Conservation (phyloP, 352 stramenopile genomes). For the Globisporangium barbulae region DNA sequence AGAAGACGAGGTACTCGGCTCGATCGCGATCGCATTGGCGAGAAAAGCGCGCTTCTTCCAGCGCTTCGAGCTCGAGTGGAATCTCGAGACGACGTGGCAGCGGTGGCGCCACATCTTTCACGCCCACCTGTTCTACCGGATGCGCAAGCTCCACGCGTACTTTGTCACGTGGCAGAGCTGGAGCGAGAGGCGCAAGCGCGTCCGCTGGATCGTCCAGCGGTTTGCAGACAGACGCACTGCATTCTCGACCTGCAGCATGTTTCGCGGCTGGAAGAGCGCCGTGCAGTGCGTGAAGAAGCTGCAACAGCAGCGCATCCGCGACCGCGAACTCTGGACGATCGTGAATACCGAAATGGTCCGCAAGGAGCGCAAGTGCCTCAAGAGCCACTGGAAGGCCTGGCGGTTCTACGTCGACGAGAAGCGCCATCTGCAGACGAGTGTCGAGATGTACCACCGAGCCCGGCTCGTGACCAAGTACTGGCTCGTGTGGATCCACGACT, state of each 20-base stretch:
- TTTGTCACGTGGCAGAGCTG: constrained; percentile 36
- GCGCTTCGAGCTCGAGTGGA: constrained; percentile 41
- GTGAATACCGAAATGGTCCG: constrained; percentile 51
- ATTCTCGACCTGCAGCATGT: constrained; percentile 7
- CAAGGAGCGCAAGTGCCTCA: constrained; percentile 34
- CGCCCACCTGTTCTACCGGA: constrained; percentile 51
- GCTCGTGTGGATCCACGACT: constrained; percentile 58
- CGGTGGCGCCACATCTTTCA: constrained; percentile 62
- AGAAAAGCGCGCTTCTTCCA: constrained; percentile 51
- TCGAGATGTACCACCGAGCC: constrained; percentile 43
- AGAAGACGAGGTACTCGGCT: not conserved
- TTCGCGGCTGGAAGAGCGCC: constrained; percentile 37
- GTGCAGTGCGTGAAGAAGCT: constrained; percentile 43
- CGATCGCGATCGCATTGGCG: constrained; percentile 22
- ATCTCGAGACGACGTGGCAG: constrained; percentile 38
- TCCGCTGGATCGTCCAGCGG: constrained; percentile 18
- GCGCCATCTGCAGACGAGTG: constrained; percentile 39
- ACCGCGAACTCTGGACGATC: constrained; percentile 56
- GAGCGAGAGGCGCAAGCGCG: constrained; percentile 9
- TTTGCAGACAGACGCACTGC: constrained; percentile 3
- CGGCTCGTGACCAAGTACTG: constrained; percentile 60
- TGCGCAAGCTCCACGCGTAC: constrained; percentile 31
- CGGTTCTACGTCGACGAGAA: constrained; percentile 30
- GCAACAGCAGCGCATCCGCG: constrained; percentile 40
- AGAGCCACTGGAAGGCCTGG: constrained; percentile 50